phyloP scores from a whole-genome alignment of 352 stramenopile genomes.

The Pythium dissimile region DNA sequence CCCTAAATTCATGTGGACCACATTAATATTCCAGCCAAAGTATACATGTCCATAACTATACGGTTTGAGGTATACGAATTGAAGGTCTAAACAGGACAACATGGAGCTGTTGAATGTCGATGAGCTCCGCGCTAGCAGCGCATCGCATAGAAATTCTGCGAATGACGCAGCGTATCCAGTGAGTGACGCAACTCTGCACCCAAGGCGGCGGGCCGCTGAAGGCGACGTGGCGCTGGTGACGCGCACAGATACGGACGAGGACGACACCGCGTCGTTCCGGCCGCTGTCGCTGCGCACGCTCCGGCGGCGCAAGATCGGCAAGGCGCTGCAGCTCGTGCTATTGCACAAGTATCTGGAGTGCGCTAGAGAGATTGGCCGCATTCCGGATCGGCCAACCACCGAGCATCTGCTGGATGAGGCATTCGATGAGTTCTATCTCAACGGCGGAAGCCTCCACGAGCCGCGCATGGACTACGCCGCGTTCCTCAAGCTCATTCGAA shows the following conservation, averaged over 20 bases:
- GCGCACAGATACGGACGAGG: conserved; percentile 11
- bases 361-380: conserved; percentile 40
- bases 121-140: too few relatives aligned
- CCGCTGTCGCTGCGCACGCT: not conserved
- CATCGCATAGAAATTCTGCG: too few relatives aligned
- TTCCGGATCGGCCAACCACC: conserved; percentile 46
- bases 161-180: conserved; percentile 6
- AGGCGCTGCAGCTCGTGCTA: conserved; percentile 52
- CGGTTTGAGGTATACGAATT: not conserved
- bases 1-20: not conserved
- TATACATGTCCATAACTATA: conserved; percentile 1
- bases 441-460: conserved; percentile 55
- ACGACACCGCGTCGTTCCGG: conserved; percentile 7
- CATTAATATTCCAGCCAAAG: not conserved
- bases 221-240: not conserved
- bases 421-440: conserved; percentile 71
- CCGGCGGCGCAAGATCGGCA: conserved; percentile 48
- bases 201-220: not conserved
- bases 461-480: conserved; percentile 48
- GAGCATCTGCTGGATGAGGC: conserved; percentile 62
- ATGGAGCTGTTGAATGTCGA: not conserved
- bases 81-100: not conserved
- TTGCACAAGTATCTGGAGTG: conserved; percentile 59
- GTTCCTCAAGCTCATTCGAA: conserved; percentile 69
- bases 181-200: not conserved